Conservation (phyloP, 805 yeast species). For the Saccharomycopsis fermentans region DNA sequence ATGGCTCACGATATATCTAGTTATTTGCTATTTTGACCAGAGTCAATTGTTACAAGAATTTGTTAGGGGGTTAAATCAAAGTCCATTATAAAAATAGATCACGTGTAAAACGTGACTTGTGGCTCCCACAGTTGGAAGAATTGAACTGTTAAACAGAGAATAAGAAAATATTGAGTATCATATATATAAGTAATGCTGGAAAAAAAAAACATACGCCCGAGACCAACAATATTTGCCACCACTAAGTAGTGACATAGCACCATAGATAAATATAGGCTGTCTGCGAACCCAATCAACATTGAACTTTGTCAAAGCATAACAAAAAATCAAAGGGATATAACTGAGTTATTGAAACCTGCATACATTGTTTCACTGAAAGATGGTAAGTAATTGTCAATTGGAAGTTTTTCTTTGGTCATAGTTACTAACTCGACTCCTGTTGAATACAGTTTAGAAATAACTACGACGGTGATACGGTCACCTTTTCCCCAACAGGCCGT, state of each 20-base stretch:
- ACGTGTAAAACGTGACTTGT: too few species aligned
- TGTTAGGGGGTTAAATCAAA: too few species aligned
- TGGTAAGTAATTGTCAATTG: background rate
- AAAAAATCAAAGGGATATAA: too few species aligned
- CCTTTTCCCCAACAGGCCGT: conserved; percentile 93
- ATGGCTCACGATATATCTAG: too few species aligned
- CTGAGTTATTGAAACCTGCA: too few species aligned
- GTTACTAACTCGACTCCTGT: background rate
- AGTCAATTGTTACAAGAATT: too few species aligned
- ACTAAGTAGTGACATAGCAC: background rate
- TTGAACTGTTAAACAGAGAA: background rate
- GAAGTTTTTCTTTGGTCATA: background rate
- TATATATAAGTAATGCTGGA: too few species aligned
- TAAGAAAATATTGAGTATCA: background rate
- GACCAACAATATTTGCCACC: background rate
- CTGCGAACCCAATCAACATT: background rate
- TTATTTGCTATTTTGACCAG: too few species aligned
- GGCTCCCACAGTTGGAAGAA: too few species aligned
- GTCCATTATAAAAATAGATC: too few species aligned
- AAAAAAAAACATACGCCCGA: background rate
- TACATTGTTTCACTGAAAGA: background rate
- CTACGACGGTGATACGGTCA: conserved; percentile 96
- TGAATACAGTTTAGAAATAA: conserved; percentile 78
- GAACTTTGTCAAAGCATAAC: background rate
- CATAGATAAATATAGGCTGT: background rate